A percentile compares a stretch with the other conserved stretches of the same genome.
These are phyloP conservation scores for Beauveria caledonica DNA, from an alignment of 2,329 filamentous ascomycete species.

Conservation along the genomic window DNA sequence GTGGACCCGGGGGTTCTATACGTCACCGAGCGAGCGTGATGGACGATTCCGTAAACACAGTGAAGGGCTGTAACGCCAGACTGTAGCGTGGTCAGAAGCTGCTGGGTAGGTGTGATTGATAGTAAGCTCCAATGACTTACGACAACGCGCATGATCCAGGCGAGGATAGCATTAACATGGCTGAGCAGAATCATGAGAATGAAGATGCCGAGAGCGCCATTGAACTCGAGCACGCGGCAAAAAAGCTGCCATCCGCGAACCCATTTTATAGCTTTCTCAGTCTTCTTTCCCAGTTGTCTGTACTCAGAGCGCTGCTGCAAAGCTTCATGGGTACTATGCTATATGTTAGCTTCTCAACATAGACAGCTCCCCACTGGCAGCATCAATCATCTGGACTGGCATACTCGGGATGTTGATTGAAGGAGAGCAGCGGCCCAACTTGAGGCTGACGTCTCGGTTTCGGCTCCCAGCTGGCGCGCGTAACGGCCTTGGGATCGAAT, in stretches of 20 bases:
- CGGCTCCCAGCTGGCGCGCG: constrained; percentile 66
- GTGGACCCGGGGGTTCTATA: constrained; percentile 70
- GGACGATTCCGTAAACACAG: constrained; percentile 70
- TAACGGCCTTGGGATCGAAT: constrained; percentile 86
- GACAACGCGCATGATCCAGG: constrained; percentile 69
- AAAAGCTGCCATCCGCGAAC: constrained; percentile 60
- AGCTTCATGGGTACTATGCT: constrained; percentile 49
- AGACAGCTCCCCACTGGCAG: not conserved
- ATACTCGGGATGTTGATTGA: constrained; percentile 84
- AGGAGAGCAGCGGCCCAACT: constrained; percentile 68
- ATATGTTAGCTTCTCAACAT: not conserved
- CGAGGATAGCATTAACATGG: constrained; percentile 53
- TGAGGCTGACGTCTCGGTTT: constrained; percentile 55
- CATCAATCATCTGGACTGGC: constrained; percentile 20
- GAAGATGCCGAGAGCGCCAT: constrained; percentile 63
- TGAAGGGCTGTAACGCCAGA: constrained; percentile 64
- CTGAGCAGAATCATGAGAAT: constrained; percentile 71
- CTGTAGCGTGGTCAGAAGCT: not conserved
- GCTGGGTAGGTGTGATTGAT: constrained; percentile 13
- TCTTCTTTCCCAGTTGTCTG: constrained; percentile 58
- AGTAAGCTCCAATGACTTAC: constrained; percentile 40
- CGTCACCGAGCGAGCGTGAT: constrained; percentile 63
- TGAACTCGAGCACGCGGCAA: constrained; percentile 57
- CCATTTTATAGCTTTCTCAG: constrained; percentile 63
- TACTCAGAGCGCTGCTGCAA: constrained; percentile 54